Base-by-base conservation (phyloP, 495 filamentous ascomycete species). In the Penicillium argentinense region DNA sequence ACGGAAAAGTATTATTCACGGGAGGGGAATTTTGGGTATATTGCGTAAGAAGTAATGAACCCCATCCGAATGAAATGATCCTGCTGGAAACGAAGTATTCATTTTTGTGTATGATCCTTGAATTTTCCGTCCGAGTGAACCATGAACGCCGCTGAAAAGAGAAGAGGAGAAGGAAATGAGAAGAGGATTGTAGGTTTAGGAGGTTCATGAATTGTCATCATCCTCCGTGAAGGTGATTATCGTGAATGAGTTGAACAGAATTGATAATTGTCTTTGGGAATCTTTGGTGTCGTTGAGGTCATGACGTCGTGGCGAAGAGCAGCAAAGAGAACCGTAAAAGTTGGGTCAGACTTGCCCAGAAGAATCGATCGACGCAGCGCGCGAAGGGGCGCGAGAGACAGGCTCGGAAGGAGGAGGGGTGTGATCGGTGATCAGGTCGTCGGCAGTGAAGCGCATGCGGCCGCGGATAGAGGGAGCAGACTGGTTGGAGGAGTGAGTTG, bases 401-500 rank as follows among this genome's bases (percentile, higher is more conserved):
- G 59, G 41, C 17, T 52, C 42, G 4, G 60, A 63, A 16, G 51
- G 17, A 25, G 42, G 47, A 9, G 60, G 60, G 5, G 57, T 53
- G 4, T 48, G 28, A 5, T 49, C 54, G 24, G 57, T 58, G 26
- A 58, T 33, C 9, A 63, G 48, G 16, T 63, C 60, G 6, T 60
- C 60, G 1, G 28, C 25, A 30, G 57, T 66, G 47, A 66, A 61
- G 22, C 60, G 57, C n/a, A 47, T 26, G 3, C 56, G 55, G 19
- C 47, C 42, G 16, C 43, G 54, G 12, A 34, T 34, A 32, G 45
- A 45, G 22, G 24, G 49, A 42, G 25, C 49, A 14, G 46, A 55
- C 28, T 33, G 49, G 40, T 50, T 44, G 30, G 70, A 68, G 5
- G 69, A 71, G 42, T 64, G 55, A 32, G 62, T 66, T 23, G 70